These are phyloP conservation scores for Earliella scabrosa DNA, from an alignment of 1,284 basidiomycete species.

Conservation along the genomic window DNA sequence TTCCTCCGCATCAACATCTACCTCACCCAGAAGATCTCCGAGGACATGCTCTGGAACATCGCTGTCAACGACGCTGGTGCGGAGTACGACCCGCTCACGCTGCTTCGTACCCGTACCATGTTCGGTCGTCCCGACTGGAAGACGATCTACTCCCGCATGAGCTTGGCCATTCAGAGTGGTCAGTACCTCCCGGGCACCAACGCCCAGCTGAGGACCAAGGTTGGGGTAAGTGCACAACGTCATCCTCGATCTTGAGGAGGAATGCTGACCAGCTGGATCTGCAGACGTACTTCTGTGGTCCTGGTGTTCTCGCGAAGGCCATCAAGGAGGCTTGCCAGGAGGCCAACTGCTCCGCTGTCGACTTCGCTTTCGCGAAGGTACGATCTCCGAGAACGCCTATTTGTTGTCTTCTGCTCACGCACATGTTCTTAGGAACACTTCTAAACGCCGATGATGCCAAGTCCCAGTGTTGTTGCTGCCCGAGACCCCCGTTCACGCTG, in stretches of 20 bases:
- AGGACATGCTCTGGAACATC: conserved; percentile 91
- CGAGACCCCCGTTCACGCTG: background rate
- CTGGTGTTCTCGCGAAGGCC: conserved; percentile 69
- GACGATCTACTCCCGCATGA: conserved; percentile 73
- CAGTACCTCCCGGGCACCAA: conserved; percentile 80
- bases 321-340: conserved; percentile 72
- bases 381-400: background rate
- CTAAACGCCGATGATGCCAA: conserved; percentile 37
- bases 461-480: background rate
- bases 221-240: conserved; percentile 60
- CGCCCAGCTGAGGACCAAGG: conserved; percentile 78
- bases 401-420: conserved; percentile 3
- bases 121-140: conserved; percentile 90
- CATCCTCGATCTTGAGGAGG: background rate
- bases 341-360: conserved; percentile 56
- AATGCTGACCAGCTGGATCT: conserved; percentile 12
- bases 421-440: conserved; percentile 58
- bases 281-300: conserved; percentile 87
- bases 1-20: conserved; percentile 91
- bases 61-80: conserved; percentile 84
- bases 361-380: conserved; percentile 84
- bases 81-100: conserved; percentile 83
- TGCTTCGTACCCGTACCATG: conserved; percentile 83
- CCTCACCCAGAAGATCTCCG: conserved; percentile 83
- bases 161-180: conserved; percentile 75